phyloP scores from a whole-genome alignment of 495 filamentous ascomycete species.

The Penicillium angulare region DNA sequence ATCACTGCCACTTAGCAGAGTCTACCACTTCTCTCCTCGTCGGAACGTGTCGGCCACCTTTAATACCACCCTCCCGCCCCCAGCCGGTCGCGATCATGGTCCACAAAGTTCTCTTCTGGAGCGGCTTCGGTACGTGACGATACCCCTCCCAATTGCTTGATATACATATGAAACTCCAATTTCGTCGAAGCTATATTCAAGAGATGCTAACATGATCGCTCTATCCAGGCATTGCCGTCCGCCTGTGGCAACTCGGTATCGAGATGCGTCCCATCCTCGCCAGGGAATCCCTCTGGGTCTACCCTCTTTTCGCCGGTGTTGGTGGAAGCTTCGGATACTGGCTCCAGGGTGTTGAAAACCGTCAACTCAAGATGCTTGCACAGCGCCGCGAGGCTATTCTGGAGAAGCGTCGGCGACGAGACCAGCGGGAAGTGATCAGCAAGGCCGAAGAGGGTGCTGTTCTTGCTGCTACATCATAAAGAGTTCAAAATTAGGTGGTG shows the following conservation, averaged over 20 bases:
- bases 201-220: background rate
- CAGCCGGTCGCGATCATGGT: constrained; percentile 45
- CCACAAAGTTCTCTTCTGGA: constrained; percentile 92
- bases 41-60: constrained; percentile 7
- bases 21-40: background rate
- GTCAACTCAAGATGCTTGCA: constrained; percentile 70
- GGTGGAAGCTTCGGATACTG: constrained; percentile 96
- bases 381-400: constrained; percentile 74
- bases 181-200: background rate
- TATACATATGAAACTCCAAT: background rate
- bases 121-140: constrained; percentile 79
- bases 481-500: constrained; percentile 13
- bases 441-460: constrained; percentile 37
- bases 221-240: constrained; percentile 74
- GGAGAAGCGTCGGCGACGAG: constrained; percentile 82
- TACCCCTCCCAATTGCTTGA: background rate
- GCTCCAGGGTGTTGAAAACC: constrained; percentile 79
- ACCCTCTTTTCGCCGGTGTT: constrained; percentile 80
- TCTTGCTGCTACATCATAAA: constrained; percentile 42
- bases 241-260: constrained; percentile 93
- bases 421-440: constrained; percentile 53
- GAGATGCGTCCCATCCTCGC: constrained; percentile 95
- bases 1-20: constrained; percentile 11
- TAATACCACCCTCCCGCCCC: constrained; percentile 15
- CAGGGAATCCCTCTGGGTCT: constrained; percentile 76